phyloP scores from a whole-genome alignment of 768 basidiomycete genomes.

The Lentinus tigrinus region DNA sequence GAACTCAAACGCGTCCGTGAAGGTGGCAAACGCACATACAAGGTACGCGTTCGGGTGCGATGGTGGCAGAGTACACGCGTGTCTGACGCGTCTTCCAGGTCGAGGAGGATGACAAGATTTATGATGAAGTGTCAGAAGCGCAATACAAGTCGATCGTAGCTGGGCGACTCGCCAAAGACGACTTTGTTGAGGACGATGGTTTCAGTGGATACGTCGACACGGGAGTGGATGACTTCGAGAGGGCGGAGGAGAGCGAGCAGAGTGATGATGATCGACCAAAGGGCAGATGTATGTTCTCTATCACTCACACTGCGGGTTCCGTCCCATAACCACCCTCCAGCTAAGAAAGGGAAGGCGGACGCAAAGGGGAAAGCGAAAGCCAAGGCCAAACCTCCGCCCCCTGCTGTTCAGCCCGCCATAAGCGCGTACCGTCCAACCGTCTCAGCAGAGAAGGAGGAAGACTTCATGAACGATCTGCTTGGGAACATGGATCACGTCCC shows the following conservation, averaged over 20 bases:
- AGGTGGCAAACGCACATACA: slow-evolving; percentile 56
- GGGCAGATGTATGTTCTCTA: slow-evolving; percentile 35
- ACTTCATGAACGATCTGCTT: slow-evolving; percentile 85
- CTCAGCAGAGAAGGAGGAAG: slow-evolving; percentile 78
- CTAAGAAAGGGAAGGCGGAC: slow-evolving; percentile 44
- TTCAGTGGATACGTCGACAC: slow-evolving; percentile 91
- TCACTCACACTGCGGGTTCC: slow-evolving; percentile 4
- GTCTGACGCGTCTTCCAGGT: slow-evolving; percentile 24
- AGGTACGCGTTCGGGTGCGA: slow-evolving; percentile 42
- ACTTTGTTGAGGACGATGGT: slow-evolving; percentile 96
- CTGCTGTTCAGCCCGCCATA: slow-evolving; percentile 56
- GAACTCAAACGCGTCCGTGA: slow-evolving; percentile 61
- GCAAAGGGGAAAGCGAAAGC: slow-evolving; percentile 39
- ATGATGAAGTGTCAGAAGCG: slow-evolving; percentile 88
- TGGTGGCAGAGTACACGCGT: not conserved
- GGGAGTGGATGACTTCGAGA: slow-evolving; percentile 93
- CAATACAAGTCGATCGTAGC: slow-evolving; percentile 86
- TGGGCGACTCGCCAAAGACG: slow-evolving; percentile 79
- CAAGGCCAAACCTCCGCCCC: slow-evolving; percentile 53
- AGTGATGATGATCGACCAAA: slow-evolving; percentile 49
- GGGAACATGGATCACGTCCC: slow-evolving; percentile 61
- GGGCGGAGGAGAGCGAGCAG: slow-evolving; percentile 53
- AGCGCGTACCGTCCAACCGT: slow-evolving; percentile 78
- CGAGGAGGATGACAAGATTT: slow-evolving; percentile 69
- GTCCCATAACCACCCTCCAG: slow-evolving; percentile 27